Percentiles rank a stretch among this genome's conserved stretches.
These are phyloP conservation scores for Hypocrella siamensis DNA, from an alignment of 2,329 filamentous ascomycete genomes.

Conservation along the genomic window DNA sequence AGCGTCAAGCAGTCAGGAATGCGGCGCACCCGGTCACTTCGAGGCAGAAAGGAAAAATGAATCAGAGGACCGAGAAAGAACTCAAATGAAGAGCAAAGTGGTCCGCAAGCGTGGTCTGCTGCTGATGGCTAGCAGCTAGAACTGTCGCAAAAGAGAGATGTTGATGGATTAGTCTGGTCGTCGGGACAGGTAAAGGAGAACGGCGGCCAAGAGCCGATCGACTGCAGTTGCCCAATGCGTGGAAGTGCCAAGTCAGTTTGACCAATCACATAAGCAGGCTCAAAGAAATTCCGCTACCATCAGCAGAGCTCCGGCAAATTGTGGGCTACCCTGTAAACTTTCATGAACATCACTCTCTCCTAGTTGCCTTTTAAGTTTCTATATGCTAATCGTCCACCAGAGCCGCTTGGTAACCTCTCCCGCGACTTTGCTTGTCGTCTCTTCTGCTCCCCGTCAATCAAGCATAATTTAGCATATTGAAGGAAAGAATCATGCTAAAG, in stretches of 20 bases:
- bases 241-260: constrained; percentile 2
- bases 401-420: no score
- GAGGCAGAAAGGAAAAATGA: no score
- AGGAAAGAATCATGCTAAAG: no score
- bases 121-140: constrained; percentile 12
- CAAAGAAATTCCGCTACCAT: constrained; percentile 8
- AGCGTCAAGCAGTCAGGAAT: constrained; percentile 17
- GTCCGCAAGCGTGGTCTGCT: constrained; percentile 10
- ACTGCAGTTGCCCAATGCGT: constrained; percentile 3
- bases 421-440: no score
- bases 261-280: constrained; percentile 7
- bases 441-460: no score
- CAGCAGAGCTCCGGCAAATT: neutral
- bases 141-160: constrained; percentile 6
- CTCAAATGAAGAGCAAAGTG: constrained; percentile 5
- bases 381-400: no score
- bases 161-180: constrained; percentile 5
- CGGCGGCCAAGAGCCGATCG: neutral
- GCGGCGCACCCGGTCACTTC: no score
- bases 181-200: constrained; percentile 6
- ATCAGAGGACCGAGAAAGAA: constrained; percentile 8
- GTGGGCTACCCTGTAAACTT: constrained; percentile 24
- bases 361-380: no score
- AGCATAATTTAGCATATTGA: no score
- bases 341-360: constrained; percentile 25